A percentile compares a stretch with the other conserved stretches of the same genome.
Conservation (phyloP, 2,329 filamentous ascomycete genomes). For the Cercospora citrullina region DNA sequence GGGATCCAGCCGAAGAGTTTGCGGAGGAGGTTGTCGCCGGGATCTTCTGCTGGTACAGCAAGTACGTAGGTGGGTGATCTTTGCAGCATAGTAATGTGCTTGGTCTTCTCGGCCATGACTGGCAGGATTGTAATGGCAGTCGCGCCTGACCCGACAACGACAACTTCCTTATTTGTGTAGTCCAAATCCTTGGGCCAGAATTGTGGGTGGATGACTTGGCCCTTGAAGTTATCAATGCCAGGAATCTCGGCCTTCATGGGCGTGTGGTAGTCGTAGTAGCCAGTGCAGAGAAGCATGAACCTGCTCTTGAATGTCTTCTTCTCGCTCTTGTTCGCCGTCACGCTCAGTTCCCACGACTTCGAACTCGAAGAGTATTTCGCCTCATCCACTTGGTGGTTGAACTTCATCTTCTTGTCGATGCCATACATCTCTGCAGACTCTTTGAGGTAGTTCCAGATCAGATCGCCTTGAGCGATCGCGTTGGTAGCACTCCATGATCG, state of each 20-base stretch:
- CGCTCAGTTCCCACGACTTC: slow-evolving; percentile 50
- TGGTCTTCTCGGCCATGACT: slow-evolving; percentile 63
- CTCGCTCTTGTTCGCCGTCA: slow-evolving; percentile 41
- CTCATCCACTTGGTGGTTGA: slow-evolving; percentile 43
- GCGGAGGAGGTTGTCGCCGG: slow-evolving; percentile 31
- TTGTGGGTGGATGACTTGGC: slow-evolving; percentile 66
- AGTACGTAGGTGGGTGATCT: slow-evolving; percentile 67
- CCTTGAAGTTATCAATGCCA: slow-evolving; percentile 65
- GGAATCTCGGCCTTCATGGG: slow-evolving; percentile 64
- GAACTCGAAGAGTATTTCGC: slow-evolving; percentile 50
- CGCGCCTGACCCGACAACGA: slow-evolving; percentile 75
- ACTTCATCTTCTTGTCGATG: slow-evolving; percentile 50
- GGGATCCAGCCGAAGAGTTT: slow-evolving; percentile 29
- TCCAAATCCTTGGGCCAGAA: slow-evolving; percentile 73
- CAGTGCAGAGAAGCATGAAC: slow-evolving; percentile 62
- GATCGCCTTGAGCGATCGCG: slow-evolving; percentile 48
- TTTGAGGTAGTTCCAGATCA: slow-evolving; percentile 48
- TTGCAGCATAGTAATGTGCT: slow-evolving; percentile 75
- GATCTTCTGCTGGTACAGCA: slow-evolving; percentile 34
- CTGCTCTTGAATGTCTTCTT: slow-evolving; percentile 43
- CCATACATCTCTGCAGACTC: slow-evolving; percentile 47
- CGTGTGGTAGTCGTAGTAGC: slow-evolving; percentile 72
- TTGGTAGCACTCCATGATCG: slow-evolving; percentile 61
- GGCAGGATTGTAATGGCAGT: slow-evolving; percentile 78
- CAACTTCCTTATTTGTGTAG: slow-evolving; percentile 65